A percentile compares a stretch with the other conserved stretches of the same genome.
These are phyloP conservation scores for Pyrenopolyporus hunteri DNA, from an alignment of 495 filamentous ascomycete species.

Conservation along the genomic window DNA sequence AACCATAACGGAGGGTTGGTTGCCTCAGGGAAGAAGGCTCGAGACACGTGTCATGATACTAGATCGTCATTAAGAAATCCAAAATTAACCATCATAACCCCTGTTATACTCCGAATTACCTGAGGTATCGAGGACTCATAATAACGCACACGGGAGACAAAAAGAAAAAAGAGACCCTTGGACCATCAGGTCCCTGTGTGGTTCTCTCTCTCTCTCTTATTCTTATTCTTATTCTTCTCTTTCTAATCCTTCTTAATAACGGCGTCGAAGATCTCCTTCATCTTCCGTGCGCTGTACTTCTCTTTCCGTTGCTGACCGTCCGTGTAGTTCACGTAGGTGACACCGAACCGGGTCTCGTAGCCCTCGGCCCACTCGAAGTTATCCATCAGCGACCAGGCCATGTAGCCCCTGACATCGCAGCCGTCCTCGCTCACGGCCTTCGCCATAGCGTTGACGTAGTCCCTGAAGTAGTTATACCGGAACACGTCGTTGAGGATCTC, in stretches of 20 bases:
- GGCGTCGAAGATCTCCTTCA: conserved; percentile 67
- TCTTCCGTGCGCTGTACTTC: conserved; percentile 75
- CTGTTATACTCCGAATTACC: conserved; percentile 35
- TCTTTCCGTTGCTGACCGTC: conserved; percentile 76
- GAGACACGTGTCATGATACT: conserved; percentile 21
- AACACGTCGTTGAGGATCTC: conserved; percentile 76
- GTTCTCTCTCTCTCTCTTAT: not conserved
- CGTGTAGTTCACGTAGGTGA: conserved; percentile 78
- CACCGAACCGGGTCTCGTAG: conserved; percentile 83
- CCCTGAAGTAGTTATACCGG: conserved; percentile 73
- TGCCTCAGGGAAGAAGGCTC: not conserved
- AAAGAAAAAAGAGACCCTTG: not conserved
- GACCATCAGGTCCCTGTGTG: conserved; percentile 1
- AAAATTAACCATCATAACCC: conserved; percentile 21
- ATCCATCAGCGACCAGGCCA: conserved; percentile 84
- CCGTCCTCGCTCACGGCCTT: conserved; percentile 70
- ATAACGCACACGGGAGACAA: conserved; percentile 4
- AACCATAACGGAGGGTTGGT: not conserved
- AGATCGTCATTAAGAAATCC: not conserved
- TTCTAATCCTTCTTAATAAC: conserved; percentile 60
- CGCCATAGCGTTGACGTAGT: conserved; percentile 74
- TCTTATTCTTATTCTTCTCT: not conserved
- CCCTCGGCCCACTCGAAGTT: conserved; percentile 76
- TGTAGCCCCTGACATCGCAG: conserved; percentile 73
- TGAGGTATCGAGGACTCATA: conserved; percentile 34